Conservation (phyloP, 257 asterid species). For the Primulina tabacum region DNA sequence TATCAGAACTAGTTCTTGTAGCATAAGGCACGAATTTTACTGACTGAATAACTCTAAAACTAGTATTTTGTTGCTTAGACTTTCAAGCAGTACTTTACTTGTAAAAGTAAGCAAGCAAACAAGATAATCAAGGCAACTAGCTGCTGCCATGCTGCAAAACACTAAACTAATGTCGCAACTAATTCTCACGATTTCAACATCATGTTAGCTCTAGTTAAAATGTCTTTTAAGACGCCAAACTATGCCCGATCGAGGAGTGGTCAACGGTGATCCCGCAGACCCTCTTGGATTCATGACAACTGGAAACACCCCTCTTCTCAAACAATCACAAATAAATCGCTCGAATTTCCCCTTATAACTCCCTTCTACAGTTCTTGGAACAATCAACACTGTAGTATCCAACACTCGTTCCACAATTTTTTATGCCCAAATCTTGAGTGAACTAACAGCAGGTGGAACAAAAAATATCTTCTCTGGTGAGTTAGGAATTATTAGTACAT, state of each 20-base stretch:
- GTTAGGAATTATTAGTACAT: too few species aligned
- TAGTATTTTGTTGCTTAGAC: not conserved
- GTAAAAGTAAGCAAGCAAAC: not conserved
- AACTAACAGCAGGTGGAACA: too few species aligned
- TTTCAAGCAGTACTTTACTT: not conserved
- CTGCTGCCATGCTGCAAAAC: too few species aligned
- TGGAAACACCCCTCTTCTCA: slow-evolving; percentile 77
- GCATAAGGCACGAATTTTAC: too few species aligned
- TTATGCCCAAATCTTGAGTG: too few species aligned
- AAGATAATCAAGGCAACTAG: not conserved
- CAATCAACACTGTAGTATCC: slow-evolving; percentile 74
- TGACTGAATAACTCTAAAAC: not conserved
- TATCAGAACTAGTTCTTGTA: not conserved
- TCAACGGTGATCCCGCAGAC: slow-evolving; percentile 88
- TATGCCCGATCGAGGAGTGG: slow-evolving; percentile 56
- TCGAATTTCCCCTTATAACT: slow-evolving; percentile 54
- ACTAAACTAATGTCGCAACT: too few species aligned
- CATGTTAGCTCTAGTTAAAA: not conserved
- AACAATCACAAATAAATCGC: slow-evolving; percentile 59
- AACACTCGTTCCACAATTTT: slow-evolving; percentile 71
- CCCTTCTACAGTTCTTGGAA: slow-evolving; percentile 87
- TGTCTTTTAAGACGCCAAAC: not conserved
- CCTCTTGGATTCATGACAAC: slow-evolving; percentile 96
- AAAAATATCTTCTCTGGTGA: too few species aligned
- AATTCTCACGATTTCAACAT: too few species aligned